phyloP scores from a whole-genome alignment of 371 early-diverging fungal species.

The Mucor sp. region DNA sequence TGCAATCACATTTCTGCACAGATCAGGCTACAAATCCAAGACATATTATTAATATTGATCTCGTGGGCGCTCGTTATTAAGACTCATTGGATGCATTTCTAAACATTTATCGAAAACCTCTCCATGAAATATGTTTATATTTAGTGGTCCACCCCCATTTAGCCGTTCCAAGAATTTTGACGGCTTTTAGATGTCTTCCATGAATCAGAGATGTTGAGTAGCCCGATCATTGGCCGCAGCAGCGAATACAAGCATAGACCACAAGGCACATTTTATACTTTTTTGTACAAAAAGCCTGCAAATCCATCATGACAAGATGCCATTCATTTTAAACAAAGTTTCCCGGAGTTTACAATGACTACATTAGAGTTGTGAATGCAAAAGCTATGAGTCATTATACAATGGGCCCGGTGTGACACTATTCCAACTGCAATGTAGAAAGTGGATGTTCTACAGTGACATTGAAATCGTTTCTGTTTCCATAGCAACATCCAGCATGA shows the following conservation, averaged over 20 bases:
- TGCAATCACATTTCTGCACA: too few species aligned
- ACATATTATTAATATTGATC: background rate
- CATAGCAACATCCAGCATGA: background rate
- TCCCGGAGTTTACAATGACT: background rate
- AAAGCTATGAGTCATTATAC: background rate
- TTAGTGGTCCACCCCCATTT: background rate
- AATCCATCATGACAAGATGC: background rate
- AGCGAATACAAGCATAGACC: background rate
- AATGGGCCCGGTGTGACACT: background rate
- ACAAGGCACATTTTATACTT: background rate
- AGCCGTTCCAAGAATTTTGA: background rate
- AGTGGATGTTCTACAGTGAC: background rate
- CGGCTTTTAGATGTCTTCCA: background rate
- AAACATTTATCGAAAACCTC: background rate
- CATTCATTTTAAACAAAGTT: background rate
- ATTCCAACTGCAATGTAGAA: background rate
- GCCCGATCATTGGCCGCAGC: background rate
- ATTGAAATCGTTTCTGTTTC: background rate
- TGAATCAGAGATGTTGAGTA: background rate
- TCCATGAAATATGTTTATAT: background rate
- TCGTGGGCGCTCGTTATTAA: background rate
- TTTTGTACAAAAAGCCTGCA: background rate
- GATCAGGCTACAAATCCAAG: background rate
- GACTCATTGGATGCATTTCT: background rate
- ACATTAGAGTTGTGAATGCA: background rate